Evolutionary conservation across 495 filamentous ascomycete genomes (phyloP).

Genomic region (Tuber calosporum): DNA sequence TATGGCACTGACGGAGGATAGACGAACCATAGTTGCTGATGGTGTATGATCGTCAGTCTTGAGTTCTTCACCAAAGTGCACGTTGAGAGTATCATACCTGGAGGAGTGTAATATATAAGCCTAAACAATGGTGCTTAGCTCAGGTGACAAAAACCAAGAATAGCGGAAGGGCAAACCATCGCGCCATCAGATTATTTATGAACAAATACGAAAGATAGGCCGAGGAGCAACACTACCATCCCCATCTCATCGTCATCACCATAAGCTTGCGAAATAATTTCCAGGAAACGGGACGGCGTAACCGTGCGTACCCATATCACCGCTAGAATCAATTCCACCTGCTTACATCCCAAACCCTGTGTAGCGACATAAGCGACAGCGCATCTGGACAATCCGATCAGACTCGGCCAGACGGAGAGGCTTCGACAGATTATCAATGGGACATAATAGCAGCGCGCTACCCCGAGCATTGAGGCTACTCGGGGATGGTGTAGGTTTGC

Average conservation of each 20-base stretch:
- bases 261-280: slow-evolving; percentile 11
- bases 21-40: slow-evolving; percentile 67
- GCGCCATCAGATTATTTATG: slow-evolving; percentile 85
- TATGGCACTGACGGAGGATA: slow-evolving; percentile 67
- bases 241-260: slow-evolving; percentile 5
- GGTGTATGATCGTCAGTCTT: slow-evolving; percentile 28
- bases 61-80: not conserved
- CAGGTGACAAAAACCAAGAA: not conserved
- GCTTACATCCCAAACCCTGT: slow-evolving; percentile 26
- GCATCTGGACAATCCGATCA: slow-evolving; percentile 38
- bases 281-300: slow-evolving; percentile 5
- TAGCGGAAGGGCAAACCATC: slow-evolving; percentile 54
- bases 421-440: slow-evolving; percentile 58
- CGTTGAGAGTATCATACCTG: slow-evolving; percentile 38
- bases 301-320: slow-evolving; percentile 66
- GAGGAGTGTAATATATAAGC: slow-evolving; percentile 82
- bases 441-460: slow-evolving; percentile 56
- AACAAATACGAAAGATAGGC: slow-evolving; percentile 85
- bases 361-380: slow-evolving; percentile 24
- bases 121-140: slow-evolving; percentile 43
- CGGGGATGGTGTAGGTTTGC: slow-evolving; percentile 52
- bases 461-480: slow-evolving; percentile 58
- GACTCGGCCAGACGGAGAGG: slow-evolving; percentile 43
- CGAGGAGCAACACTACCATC: slow-evolving; percentile 63
- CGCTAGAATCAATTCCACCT: slow-evolving; percentile 63